phyloP scores from a whole-genome alignment of 495 filamentous ascomycete species.

The Penicillium pancosmium region DNA sequence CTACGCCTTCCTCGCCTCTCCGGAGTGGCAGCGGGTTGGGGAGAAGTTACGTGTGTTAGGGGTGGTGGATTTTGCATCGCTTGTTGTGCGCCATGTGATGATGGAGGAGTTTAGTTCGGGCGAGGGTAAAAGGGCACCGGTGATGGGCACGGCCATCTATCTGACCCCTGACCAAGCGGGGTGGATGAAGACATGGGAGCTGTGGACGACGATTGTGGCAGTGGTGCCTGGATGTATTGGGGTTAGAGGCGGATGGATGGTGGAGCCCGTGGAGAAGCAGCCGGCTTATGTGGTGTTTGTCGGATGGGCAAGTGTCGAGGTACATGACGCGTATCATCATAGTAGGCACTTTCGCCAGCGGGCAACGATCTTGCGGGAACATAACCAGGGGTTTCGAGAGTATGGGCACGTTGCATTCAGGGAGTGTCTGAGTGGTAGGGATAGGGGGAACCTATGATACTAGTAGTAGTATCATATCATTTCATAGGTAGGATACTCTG shows the following conservation, averaged over 20 bases:
- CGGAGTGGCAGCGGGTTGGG: slow-evolving; percentile 23
- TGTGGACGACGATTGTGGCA: slow-evolving; percentile 27
- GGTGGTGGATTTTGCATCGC: slow-evolving; percentile 11
- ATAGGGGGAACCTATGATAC: not conserved
- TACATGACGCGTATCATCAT: slow-evolving; percentile 31
- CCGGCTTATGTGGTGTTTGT: slow-evolving; percentile 27
- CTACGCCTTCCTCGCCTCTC: slow-evolving; percentile 25
- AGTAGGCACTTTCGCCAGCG: slow-evolving; percentile 25
- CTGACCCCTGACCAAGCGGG: slow-evolving; percentile 16
- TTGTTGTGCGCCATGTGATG: slow-evolving; percentile 28
- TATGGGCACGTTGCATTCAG: slow-evolving; percentile 28
- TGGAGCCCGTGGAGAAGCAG: slow-evolving; percentile 25
- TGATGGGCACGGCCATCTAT: slow-evolving; percentile 29
- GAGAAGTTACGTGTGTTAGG: slow-evolving; percentile 10
- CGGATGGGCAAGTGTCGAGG: slow-evolving; percentile 26
- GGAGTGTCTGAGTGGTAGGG: slow-evolving; percentile 9
- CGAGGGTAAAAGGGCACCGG: slow-evolving; percentile 17
- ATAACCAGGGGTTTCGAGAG: slow-evolving; percentile 26
- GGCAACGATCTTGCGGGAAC: slow-evolving; percentile 22
- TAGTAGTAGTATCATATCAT: too few relatives aligned
- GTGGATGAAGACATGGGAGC: slow-evolving; percentile 30
- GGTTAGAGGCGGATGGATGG: slow-evolving; percentile 30
- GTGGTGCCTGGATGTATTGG: slow-evolving; percentile 28
- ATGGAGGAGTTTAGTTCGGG: slow-evolving; percentile 23
- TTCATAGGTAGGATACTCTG: too few relatives aligned